Conservation (phyloP, 1,284 basidiomycete species). For the Rhodotorula glutinis region DNA sequence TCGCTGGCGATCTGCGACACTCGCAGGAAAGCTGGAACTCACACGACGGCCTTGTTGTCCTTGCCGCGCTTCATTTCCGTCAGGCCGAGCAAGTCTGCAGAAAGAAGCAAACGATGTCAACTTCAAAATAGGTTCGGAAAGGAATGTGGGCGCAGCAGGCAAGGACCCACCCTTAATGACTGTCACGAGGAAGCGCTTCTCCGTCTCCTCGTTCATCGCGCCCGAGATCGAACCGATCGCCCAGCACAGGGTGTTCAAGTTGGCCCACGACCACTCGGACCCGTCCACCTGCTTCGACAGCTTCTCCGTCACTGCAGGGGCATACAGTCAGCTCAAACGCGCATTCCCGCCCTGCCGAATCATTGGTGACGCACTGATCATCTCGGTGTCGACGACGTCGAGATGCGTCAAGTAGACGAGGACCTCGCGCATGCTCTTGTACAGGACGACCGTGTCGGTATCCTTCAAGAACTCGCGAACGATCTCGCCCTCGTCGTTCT, state of each 20-base stretch:
- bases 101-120: too few species aligned
- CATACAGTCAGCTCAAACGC: too few species aligned
- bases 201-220: conserved; percentile 99
- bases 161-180: conserved; percentile 75
- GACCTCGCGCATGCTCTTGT: conserved; percentile 98
- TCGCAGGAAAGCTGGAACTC: background rate
- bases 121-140: background rate
- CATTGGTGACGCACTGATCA: conserved; percentile 62
- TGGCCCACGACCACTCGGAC: conserved; percentile 99
- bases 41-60: conserved; percentile 98
- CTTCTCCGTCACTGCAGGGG: conserved; percentile 72
- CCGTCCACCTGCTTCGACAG: conserved; percentile 73
- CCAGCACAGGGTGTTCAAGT: conserved; percentile 99
- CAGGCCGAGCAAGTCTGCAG: conserved; percentile 72
- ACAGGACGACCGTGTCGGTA: conserved; percentile 95
- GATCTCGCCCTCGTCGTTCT: conserved; percentile 99
- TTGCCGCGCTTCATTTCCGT: conserved; percentile 99
- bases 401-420: conserved; percentile 85
- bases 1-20: background rate
- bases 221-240: conserved; percentile 99
- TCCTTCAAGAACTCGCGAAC: conserved; percentile 99
- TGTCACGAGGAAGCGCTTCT: conserved; percentile 97
- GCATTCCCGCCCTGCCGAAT: too few species aligned
- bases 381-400: conserved; percentile 93
- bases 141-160: too few species aligned